Base-by-base conservation (phyloP, 1,284 basidiomycete genomes). In the Apiotrichum sp. region DNA sequence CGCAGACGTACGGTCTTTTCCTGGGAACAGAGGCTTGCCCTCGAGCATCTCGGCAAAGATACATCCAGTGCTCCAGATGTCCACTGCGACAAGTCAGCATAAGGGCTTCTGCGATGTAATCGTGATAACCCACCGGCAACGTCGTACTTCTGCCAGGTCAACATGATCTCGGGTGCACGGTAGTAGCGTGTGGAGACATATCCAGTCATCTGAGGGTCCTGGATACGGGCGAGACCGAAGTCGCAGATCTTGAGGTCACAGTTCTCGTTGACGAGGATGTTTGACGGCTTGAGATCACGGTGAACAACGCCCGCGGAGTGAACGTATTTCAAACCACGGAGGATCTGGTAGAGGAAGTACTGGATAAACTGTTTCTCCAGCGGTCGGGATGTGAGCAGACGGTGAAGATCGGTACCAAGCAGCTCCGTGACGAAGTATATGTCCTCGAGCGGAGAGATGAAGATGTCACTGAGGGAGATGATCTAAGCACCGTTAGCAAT, bases 101-200 rank as follows among this genome's bases (percentile, higher is more conserved):
- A n/a, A 32, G 47, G 29, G 22, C 16, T 9, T n/a, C 13, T 7
- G 11, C 13, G 7, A 47, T 35, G n/a, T 5, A 22, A 35, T 3
- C 6, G 22, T 36, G 22, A 22, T 35, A 5, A 76, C 77, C 65
- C 59, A 80, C 79, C 80, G 32, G 93, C 96, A 55, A 98, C 95
- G 75, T 98, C 96, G 80, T 98, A 98, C 80, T 98, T 98, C 77
- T 98, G 95, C 96, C 96, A 98, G 47, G 95, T 99, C 72, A 99
- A 83, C 96, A 99, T 99, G 80, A 99, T 98, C 78, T 99, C 95
- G 6, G 95, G 95, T 3, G 95, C 96, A 53, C 96, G 88, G 78
- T 99, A 98, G 79, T 98, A 98, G 67, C 96, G 83, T 56, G 95
- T 99, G 60, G 93, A 98, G 62, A 98, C 95, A 74, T 98, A 99